Percentiles rank a stretch among this genome's conserved stretches.
These are phyloP conservation scores for Cystobasidiaceae sp. DNA, from an alignment of 1,284 basidiomycete species.

Conservation along the genomic window DNA sequence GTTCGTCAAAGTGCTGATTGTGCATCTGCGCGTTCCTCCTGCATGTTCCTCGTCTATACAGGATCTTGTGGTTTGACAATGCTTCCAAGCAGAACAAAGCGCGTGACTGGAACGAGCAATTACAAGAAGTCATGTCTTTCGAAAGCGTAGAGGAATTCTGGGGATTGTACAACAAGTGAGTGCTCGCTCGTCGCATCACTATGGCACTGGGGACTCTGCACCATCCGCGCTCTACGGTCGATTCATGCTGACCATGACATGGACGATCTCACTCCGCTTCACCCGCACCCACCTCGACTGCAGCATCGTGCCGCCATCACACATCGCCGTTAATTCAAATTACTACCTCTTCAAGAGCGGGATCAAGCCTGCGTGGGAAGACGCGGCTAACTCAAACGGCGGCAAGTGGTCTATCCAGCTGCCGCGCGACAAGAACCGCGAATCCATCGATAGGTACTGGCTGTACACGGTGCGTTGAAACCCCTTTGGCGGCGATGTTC, in stretches of 20 bases:
- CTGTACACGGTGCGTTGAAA: slow-evolving; percentile 73
- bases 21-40: too few relatives aligned
- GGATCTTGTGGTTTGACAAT: slow-evolving; percentile 97
- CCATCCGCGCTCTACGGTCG: too few relatives aligned
- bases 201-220: too few relatives aligned
- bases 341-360: slow-evolving; percentile 99
- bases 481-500: neutral
- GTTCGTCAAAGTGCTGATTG: neutral
- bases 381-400: slow-evolving; percentile 88
- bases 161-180: slow-evolving; percentile 89
- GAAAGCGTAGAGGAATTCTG: slow-evolving; percentile 96
- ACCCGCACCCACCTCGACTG: neutral
- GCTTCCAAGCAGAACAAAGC: slow-evolving; percentile 56
- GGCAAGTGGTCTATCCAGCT: slow-evolving; percentile 99
- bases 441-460: slow-evolving; percentile 90
- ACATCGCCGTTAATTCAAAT: slow-evolving; percentile 89
- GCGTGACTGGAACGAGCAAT: slow-evolving; percentile 94
- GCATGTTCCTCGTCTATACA: slow-evolving; percentile 44
- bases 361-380: slow-evolving; percentile 95
- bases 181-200: neutral
- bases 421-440: slow-evolving; percentile 86
- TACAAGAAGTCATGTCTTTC: slow-evolving; percentile 86
- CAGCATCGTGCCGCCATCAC: slow-evolving; percentile 84
- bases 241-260: neutral
- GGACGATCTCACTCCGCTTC: neutral